Evolutionary conservation across 441 rosid genomes (phyloP).

Genomic region (Oxalis stricta): DNA sequence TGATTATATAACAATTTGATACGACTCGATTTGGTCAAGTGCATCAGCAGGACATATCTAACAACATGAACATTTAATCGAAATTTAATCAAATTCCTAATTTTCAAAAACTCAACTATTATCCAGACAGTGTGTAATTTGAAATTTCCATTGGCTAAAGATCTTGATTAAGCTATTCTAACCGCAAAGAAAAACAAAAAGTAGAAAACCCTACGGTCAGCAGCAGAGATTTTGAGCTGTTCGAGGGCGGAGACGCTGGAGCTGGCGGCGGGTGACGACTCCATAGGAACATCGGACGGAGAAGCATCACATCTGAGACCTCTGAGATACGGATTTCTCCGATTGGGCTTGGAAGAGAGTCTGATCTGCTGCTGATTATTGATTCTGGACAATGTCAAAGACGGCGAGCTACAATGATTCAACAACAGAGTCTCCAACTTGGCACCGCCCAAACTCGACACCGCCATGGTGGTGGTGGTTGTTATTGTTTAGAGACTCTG

Average conservation of each 20-base stretch:
- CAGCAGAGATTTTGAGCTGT: conserved; percentile 71
- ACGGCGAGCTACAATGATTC: conserved; percentile 25
- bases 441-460: conserved; percentile 15
- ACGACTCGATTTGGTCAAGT: too few relatives aligned
- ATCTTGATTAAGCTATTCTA: too few relatives aligned
- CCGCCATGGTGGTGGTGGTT: background rate
- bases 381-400: conserved; percentile 24
- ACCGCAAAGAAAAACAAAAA: background rate
- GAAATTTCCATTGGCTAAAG: too few relatives aligned
- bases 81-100: too few relatives aligned
- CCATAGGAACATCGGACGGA: conserved; percentile 17
- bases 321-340: conserved; percentile 16
- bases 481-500: too few relatives aligned
- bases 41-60: too few relatives aligned
- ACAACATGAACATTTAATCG: too few relatives aligned
- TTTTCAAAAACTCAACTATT: too few relatives aligned
- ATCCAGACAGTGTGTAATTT: too few relatives aligned
- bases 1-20: too few relatives aligned
- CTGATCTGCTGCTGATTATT: too few relatives aligned
- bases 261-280: conserved; percentile 10
- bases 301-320: conserved; percentile 41
- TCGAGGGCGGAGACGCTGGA: conserved; percentile 66
- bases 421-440: conserved; percentile 38
- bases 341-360: too few relatives aligned
- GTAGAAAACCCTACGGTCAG: conserved; percentile 43